Percentiles rank a stretch among this genome's conserved stretches.
phyloP scores from a whole-genome alignment of 164 flowering plant species.

The Macadamia tetraphylla region DNA sequence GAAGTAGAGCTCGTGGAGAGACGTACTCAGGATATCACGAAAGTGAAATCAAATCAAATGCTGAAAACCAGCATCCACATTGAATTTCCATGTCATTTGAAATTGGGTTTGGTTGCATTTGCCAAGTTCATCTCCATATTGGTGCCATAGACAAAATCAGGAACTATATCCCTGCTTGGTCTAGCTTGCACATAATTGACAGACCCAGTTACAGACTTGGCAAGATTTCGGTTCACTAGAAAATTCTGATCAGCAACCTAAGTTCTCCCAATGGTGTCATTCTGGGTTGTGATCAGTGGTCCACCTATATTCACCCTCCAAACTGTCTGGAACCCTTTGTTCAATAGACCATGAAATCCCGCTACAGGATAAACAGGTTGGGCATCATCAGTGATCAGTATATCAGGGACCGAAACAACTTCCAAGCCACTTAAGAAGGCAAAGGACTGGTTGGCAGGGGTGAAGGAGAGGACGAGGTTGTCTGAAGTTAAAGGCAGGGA shows the following conservation, averaged over 20 bases:
- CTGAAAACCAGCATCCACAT: conserved; percentile 50
- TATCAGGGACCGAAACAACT: conserved; percentile 67
- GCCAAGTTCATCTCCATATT: conserved; percentile 39
- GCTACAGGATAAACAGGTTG: conserved; percentile 10
- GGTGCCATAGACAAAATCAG: conserved; percentile 60
- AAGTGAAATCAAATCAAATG: conserved; percentile 70
- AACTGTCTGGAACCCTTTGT: conserved; percentile 54
- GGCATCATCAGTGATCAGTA: conserved; percentile 47
- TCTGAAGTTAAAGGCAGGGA: conserved; percentile 41
- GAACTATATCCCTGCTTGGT: conserved; percentile 52
- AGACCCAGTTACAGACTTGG: conserved; percentile 27
- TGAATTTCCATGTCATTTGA: conserved; percentile 72
- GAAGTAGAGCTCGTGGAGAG: conserved; percentile 46
- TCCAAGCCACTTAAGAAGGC: conserved; percentile 79
- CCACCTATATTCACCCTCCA: conserved; percentile 83
- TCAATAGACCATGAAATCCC: conserved; percentile 28
- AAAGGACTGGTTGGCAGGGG: conserved; percentile 50
- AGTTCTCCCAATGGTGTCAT: conserved; percentile 70
- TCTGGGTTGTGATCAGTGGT: conserved; percentile 34
- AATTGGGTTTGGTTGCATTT: conserved; percentile 34
- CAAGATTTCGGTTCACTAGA: conserved; percentile 28
- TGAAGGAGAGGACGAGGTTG: conserved; percentile 42
- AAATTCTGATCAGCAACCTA: conserved; percentile 62
- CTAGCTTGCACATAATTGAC: conserved; percentile 39
- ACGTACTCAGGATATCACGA: conserved; percentile 59